phyloP scores from a whole-genome alignment of 306 rosid genomes.

The Vigna radiata region DNA sequence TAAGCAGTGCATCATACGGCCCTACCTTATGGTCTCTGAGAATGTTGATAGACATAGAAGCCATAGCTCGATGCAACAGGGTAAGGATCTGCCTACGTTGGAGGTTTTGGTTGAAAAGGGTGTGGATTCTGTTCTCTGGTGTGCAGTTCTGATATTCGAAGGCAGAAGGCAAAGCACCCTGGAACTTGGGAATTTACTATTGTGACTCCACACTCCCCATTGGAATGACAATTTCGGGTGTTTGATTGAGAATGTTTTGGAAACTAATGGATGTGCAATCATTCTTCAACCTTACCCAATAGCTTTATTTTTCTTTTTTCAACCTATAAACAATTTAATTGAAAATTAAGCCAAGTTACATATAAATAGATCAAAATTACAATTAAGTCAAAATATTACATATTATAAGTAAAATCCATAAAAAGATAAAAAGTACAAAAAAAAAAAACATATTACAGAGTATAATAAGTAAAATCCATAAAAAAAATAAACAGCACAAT shows the following conservation, averaged over 20 bases:
- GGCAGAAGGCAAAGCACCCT: background rate
- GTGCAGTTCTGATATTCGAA: background rate
- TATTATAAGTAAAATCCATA: too few relatives aligned
- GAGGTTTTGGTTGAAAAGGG: background rate
- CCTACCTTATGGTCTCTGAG: constrained; percentile 54
- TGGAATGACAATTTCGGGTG: background rate
- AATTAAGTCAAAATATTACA: too few relatives aligned
- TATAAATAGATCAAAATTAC: too few relatives aligned
- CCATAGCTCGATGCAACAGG: constrained; percentile 40
- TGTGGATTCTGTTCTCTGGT: background rate
- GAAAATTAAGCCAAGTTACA: too few relatives aligned
- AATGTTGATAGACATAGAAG: constrained; percentile 58
- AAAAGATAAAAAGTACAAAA: too few relatives aligned
- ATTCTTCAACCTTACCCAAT: too few relatives aligned
- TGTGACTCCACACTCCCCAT: background rate
- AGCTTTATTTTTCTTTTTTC: too few relatives aligned
- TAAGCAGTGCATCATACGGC: constrained; percentile 42
- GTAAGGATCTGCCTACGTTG: background rate
- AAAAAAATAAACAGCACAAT: too few relatives aligned
- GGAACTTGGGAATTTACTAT: background rate
- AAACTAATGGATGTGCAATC: constrained; percentile 41
- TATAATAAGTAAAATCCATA: too few relatives aligned
- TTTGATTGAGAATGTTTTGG: constrained; percentile 45
- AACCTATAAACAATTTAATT: too few relatives aligned
- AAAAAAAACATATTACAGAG: too few relatives aligned